These are phyloP conservation scores for Fraxinus quadrangulata DNA, from an alignment of 257 asterid genomes.

Conservation along the genomic window DNA sequence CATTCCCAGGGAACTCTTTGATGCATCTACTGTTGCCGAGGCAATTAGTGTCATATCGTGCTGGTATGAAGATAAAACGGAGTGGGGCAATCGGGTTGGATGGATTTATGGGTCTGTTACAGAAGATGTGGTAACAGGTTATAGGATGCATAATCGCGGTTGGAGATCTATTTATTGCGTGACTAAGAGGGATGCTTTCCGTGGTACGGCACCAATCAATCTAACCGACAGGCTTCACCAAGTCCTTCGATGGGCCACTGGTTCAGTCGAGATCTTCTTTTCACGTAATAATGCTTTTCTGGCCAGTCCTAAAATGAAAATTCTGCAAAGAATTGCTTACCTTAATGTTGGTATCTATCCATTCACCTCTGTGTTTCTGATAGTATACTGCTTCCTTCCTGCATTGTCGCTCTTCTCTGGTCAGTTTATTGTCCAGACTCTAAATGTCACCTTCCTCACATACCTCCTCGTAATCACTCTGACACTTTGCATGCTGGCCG, in stretches of 20 bases:
- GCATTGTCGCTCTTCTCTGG: conserved; percentile 78
- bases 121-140: conserved; percentile 81
- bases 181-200: conserved; percentile 77
- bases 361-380: conserved; percentile 64
- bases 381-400: conserved; percentile 79
- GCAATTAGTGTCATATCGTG: conserved; percentile 77
- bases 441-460: conserved; percentile 58
- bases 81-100: conserved; percentile 81
- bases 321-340: conserved; percentile 70
- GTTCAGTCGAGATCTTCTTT: conserved; percentile 76
- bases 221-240: conserved; percentile 78
- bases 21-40: conserved; percentile 76
- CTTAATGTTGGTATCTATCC: conserved; percentile 82
- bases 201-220: conserved; percentile 82
- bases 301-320: conserved; percentile 64
- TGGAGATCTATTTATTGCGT: conserved; percentile 82
- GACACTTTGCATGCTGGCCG: conserved; percentile 61
- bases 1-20: conserved; percentile 63
- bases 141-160: conserved; percentile 77
- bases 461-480: conserved; percentile 62
- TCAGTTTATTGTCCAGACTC: conserved; percentile 62
- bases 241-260: conserved; percentile 87
- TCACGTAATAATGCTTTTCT: conserved; percentile 68
- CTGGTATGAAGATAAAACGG: conserved; percentile 79
- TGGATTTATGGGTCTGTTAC: conserved; percentile 86